phyloP scores from a whole-genome alignment of 2,329 filamentous ascomycete genomes.

The Truncatella angustata region DNA sequence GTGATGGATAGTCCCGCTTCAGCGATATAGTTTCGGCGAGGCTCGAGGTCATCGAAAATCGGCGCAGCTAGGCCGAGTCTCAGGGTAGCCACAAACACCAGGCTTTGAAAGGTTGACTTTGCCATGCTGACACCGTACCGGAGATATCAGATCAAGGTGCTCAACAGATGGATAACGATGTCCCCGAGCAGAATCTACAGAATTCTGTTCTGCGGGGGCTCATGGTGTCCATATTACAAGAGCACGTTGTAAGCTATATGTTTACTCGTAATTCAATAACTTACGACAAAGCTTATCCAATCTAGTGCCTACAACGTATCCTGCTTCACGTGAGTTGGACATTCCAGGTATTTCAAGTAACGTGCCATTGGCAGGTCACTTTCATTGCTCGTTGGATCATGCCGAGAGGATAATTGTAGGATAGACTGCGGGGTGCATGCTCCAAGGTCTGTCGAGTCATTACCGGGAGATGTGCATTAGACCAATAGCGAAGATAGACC shows the following conservation, averaged over 20 bases:
- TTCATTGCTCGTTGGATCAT: not conserved
- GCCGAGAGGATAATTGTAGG: not conserved
- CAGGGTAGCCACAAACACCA: constrained; percentile 12
- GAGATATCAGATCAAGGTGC: no score
- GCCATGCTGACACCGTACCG: not conserved
- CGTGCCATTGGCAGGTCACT: not conserved
- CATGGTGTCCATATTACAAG: no score
- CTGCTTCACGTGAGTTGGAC: no score
- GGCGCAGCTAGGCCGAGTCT: constrained; percentile 12
- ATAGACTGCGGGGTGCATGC: not conserved
- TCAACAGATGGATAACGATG: no score
- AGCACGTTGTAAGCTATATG: no score
- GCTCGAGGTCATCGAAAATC: constrained; percentile 11
- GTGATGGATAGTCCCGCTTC: constrained; percentile 19
- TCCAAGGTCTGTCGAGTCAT: not conserved
- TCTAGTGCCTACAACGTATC: no score
- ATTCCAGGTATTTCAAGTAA: no score
- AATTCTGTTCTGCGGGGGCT: no score
- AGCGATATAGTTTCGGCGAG: constrained; percentile 14
- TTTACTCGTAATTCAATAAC: no score
- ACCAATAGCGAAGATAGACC: not conserved
- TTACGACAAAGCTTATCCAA: no score
- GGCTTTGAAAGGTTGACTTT: constrained; percentile 4
- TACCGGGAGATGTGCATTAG: not conserved
- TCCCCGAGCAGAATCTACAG: no score